phyloP scores from a whole-genome alignment of 495 filamentous ascomycete species.

The Daldinia loculata region DNA sequence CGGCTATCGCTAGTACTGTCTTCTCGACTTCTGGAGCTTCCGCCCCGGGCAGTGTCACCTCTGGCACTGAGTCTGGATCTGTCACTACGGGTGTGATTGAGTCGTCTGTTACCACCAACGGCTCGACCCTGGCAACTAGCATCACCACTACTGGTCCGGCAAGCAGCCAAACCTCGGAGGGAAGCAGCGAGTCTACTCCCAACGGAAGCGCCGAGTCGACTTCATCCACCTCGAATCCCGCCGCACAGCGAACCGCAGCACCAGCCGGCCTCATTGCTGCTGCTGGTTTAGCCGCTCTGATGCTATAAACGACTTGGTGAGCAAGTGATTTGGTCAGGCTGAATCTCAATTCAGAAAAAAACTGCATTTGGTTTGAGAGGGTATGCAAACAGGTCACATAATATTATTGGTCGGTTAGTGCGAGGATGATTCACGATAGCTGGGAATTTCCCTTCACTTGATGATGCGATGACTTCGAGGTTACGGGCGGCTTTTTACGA shows the following conservation, averaged over 20 bases:
- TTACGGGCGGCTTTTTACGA: constrained; percentile 41
- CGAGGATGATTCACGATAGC: constrained; percentile 36
- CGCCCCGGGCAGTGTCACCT: constrained; percentile 16
- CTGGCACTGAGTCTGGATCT: constrained; percentile 39
- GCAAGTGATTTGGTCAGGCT: constrained; percentile 1
- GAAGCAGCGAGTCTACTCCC: constrained; percentile 15
- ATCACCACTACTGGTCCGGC: constrained; percentile 40
- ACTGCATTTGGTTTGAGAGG: constrained; percentile 34
- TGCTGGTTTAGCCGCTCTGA: constrained; percentile 41
- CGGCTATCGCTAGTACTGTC: constrained; percentile 44
- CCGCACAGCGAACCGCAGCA: constrained; percentile 44
- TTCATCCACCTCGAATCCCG: constrained; percentile 41
- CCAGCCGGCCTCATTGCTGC: constrained; percentile 45
- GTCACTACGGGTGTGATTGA: constrained; percentile 35
- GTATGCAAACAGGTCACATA: constrained; percentile 34
- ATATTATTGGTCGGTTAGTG: constrained; percentile 40
- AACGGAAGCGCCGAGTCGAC: not conserved
- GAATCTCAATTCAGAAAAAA: constrained; percentile 19
- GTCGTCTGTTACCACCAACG: constrained; percentile 46
- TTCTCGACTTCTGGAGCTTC: constrained; percentile 28
- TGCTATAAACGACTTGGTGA: constrained; percentile 32
- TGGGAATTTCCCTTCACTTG: constrained; percentile 32
- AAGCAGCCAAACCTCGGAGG: constrained; percentile 18
- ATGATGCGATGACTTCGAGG: constrained; percentile 39
- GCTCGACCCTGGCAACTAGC: constrained; percentile 46